These are phyloP conservation scores for Melaleuca alternifolia DNA, from an alignment of 345 rosid species.

Conservation along the genomic window DNA sequence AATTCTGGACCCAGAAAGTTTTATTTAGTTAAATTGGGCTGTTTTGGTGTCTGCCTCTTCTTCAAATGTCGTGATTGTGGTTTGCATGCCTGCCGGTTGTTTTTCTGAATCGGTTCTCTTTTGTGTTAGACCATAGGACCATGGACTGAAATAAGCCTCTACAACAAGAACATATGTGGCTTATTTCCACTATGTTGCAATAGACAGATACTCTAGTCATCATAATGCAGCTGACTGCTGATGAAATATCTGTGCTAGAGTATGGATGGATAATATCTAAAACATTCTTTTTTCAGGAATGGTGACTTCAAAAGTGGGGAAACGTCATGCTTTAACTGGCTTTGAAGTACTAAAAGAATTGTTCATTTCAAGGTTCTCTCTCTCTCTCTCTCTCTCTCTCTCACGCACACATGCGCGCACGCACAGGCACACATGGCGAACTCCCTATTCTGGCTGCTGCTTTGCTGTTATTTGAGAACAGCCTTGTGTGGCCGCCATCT, in stretches of 20 bases:
- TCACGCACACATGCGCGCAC: neutral
- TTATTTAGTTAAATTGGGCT: neutral
- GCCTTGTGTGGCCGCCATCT: neutral
- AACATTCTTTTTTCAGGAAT: slow-evolving; percentile 39
- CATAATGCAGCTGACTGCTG: neutral
- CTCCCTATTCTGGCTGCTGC: neutral
- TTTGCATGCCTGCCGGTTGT: neutral
- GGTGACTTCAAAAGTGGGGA: slow-evolving; percentile 92
- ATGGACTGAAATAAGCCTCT: neutral
- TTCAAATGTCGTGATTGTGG: neutral
- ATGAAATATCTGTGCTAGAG: neutral
- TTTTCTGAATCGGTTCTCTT: neutral
- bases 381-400: neutral
- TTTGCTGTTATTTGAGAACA: neutral
- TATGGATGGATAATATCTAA: neutral
- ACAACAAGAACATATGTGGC: neutral
- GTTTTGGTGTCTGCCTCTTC: neutral
- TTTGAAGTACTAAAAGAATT: slow-evolving; percentile 83
- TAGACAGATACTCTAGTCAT: neutral
- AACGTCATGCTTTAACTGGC: slow-evolving; percentile 79
- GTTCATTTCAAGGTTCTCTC: slow-evolving; percentile 48
- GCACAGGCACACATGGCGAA: neutral
- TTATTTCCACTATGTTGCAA: neutral
- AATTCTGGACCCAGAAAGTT: neutral
- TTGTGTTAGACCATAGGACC: neutral